Conservation (phyloP, 352 stramenopile genomes). For the Pythium coloratum region DNA sequence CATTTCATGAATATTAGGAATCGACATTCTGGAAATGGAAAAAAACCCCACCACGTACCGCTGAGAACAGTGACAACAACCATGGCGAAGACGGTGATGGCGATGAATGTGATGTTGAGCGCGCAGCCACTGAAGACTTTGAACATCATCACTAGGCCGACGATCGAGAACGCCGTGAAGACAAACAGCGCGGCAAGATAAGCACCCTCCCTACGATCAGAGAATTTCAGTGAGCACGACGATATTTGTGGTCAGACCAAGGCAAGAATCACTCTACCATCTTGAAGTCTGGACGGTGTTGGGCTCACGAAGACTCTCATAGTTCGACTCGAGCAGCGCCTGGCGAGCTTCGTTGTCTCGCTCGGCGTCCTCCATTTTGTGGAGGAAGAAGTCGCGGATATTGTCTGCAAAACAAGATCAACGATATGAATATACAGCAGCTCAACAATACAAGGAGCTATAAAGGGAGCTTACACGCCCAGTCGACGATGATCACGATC, state of each 20-base stretch:
- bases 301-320: constrained; percentile 14
- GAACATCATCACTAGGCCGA: constrained; percentile 55
- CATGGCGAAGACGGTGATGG: constrained; percentile 47
- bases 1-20: too few species aligned
- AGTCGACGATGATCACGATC: constrained; percentile 84
- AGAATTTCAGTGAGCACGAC: too few species aligned
- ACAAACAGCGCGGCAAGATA: constrained; percentile 55
- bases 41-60: constrained; percentile 28
- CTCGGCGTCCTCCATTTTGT: constrained; percentile 67
- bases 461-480: constrained; percentile 38
- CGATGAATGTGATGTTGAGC: constrained; percentile 63
- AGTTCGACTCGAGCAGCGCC: constrained; percentile 44
- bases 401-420: constrained; percentile 38
- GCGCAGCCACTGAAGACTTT: constrained; percentile 48
- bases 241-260: too few species aligned
- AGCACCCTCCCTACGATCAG: constrained; percentile 35
- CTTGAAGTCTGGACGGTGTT: constrained; percentile 22
- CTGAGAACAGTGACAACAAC: constrained; percentile 53
- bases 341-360: constrained; percentile 52
- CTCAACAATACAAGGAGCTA: too few species aligned
- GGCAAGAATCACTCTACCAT: constrained; percentile 17
- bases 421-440: too few species aligned
- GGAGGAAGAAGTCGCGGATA: constrained; percentile 59
- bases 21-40: too few species aligned
- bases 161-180: constrained; percentile 33